A percentile compares a stretch with the other conserved stretches of the same genome.
phyloP scores from a whole-genome alignment of 768 basidiomycete species.

The Mycena galopus region DNA sequence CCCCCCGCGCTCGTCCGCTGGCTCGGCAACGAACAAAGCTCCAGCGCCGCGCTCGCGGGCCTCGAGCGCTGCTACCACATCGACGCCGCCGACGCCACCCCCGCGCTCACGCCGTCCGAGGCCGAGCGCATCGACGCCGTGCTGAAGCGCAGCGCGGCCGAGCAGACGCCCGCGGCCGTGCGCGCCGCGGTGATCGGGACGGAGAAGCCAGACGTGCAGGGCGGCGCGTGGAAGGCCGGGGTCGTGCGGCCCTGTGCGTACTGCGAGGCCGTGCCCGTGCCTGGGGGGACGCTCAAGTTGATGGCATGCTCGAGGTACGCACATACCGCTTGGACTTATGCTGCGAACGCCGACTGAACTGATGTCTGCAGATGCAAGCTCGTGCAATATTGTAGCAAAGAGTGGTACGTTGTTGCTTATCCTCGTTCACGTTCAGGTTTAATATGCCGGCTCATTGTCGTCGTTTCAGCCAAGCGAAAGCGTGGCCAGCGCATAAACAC shows the following conservation, averaged over 20 bases:
- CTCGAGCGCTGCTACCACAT: slow-evolving; percentile 33
- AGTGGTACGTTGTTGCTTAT: slow-evolving; percentile 37
- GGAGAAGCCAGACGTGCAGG: slow-evolving; percentile 35
- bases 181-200: slow-evolving; percentile 36
- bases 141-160: slow-evolving; percentile 18
- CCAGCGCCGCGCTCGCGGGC: slow-evolving; percentile 15
- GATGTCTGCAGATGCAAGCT: background rate
- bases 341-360: too few relatives aligned
- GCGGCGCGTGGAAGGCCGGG: slow-evolving; percentile 27
- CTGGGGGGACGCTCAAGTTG: too few relatives aligned
- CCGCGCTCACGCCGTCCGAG: slow-evolving; percentile 42
- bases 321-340: too few relatives aligned
- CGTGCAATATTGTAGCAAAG: slow-evolving; percentile 40
- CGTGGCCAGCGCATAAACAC: slow-evolving; percentile 37
- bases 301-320: too few relatives aligned
- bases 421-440: background rate
- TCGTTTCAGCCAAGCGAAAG: slow-evolving; percentile 27
- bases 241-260: background rate
- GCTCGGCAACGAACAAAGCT: slow-evolving; percentile 4
- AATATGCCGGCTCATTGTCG: background rate
- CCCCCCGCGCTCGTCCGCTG: slow-evolving; percentile 31
- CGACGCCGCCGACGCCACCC: slow-evolving; percentile 40
- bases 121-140: slow-evolving; percentile 47
- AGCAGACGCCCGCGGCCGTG: slow-evolving; percentile 23
- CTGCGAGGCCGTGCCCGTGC: too few relatives aligned